phyloP scores from a whole-genome alignment of 2,329 filamentous ascomycete species.

The Emmonsiellopsis sp. region DNA sequence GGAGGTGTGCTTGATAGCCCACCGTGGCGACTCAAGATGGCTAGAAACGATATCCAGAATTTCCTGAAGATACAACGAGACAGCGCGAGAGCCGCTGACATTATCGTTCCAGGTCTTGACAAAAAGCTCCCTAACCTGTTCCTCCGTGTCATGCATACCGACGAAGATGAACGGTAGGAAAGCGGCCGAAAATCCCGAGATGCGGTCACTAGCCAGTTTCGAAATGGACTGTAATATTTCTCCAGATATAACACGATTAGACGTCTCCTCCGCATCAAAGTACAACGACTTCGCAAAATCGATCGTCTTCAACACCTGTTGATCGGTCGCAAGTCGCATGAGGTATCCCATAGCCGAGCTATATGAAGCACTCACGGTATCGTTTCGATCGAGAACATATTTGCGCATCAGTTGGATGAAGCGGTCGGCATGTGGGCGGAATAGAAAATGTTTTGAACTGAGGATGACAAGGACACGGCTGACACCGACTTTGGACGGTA shows the following conservation, averaged over 20 bases:
- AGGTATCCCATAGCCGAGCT: slow-evolving; percentile 81
- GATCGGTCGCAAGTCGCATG: slow-evolving; percentile 53
- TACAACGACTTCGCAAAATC: slow-evolving; percentile 59
- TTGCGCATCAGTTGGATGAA: slow-evolving; percentile 73
- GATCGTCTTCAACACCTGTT: slow-evolving; percentile 46
- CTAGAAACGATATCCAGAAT: slow-evolving; percentile 60
- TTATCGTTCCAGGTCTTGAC: slow-evolving; percentile 82
- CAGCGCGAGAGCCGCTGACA: slow-evolving; percentile 72
- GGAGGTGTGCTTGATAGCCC: slow-evolving; percentile 82
- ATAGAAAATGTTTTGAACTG: slow-evolving; percentile 64
- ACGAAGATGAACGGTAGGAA: slow-evolving; percentile 84
- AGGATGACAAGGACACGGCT: slow-evolving; percentile 76
- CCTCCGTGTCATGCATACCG: slow-evolving; percentile 74
- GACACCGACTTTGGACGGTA: slow-evolving; percentile 90
- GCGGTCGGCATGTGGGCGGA: slow-evolving; percentile 63
- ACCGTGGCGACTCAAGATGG: slow-evolving; percentile 69
- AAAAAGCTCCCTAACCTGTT: slow-evolving; percentile 70
- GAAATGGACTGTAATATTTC: slow-evolving; percentile 77
- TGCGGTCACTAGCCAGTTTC: slow-evolving; percentile 81
- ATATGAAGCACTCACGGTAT: slow-evolving; percentile 85
- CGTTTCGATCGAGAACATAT: slow-evolving; percentile 80
- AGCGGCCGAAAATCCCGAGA: slow-evolving; percentile 62
- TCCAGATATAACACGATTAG: slow-evolving; percentile 62
- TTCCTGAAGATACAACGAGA: slow-evolving; percentile 74
- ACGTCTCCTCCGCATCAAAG: slow-evolving; percentile 70